Evolutionary conservation across 768 basidiomycete genomes (phyloP), one percentile per base, ranked within the genome.

Genomic region (Lactarius evosmus): DNA sequence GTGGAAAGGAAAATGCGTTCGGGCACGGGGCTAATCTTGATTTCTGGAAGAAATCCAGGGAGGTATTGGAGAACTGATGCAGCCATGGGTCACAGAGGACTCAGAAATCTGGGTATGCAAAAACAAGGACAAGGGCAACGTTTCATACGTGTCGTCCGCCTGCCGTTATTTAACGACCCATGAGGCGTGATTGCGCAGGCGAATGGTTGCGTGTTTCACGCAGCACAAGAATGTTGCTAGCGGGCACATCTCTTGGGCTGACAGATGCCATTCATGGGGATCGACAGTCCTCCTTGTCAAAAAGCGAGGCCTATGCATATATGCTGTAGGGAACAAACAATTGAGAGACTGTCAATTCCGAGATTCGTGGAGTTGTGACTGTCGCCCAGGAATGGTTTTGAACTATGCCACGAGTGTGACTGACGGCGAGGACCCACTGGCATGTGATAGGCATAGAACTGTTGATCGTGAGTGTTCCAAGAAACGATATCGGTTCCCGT

Each of bases 1-100:
- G 58, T 64, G 22, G 44, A 60, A n/a, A 64, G 63, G 58, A 60
- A 60, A 27, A 64, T 60, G 22, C 3, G n/a, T 25, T 64, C 63
- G 3, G 63, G 63, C 16, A 64, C 16, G 25, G 58, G 53, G 25
- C 1, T 16, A 30, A 64, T 33, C 40, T 50, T 32, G n/a, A 64
- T 40, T 33, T 64, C 63, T 12, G 63, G 63, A 32, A 55, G 52
- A 19, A 59, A 22, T 32, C 34, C 38, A 16, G 34, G 52, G 14
- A 59, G 44, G 54, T 59, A 54, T 34, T 63, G 52, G 33, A 60
- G 29, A 33, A 60, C 30, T 1, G 22, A 27, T 6, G 40, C 19
- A 0, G 34, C 36, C 53, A 56, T 57, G 46, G 52, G 19, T 53
- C 29, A 25, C 22, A 25, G 36, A 40, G 32, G n/a, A 36, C 44